Evolutionary conservation across 2,329 filamentous ascomycete species (phyloP), one percentile per base, ranked within the genome.

Genomic region (Fonsecaea monophora): DNA sequence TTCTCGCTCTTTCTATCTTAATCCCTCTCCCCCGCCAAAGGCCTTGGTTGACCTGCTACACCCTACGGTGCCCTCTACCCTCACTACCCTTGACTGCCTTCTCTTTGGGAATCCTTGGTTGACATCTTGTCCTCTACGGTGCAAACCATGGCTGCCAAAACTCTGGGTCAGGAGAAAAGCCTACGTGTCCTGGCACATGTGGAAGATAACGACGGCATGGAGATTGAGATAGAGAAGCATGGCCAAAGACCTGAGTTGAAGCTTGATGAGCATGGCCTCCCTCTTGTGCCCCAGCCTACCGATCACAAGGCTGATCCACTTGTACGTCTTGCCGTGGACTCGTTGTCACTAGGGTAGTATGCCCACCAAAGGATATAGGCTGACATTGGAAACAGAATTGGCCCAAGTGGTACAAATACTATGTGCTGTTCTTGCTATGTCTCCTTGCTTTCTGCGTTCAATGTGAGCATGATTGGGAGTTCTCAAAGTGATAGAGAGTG

Each of bases 271-370:
- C 45, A 62, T 15, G 59, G 59, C 6, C 45, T 62, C 30, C 59
- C 59, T 40, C 59, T 62, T 37, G 50, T 53, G 21, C 59, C 59
- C 9, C 59, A 62, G 34, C 59, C 59, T n/a, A 62, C 40, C 48
- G 59, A 62, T 21, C 35, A 53, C 45, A 62, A 62, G 53, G 45
- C 50, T 53, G 59, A 62, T 53, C 59, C 59, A n/a, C 59, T 62
- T 8, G 56, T 59, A 59, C 30, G 56, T 45, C 18, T 48, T 15
- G 15, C 10, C 38, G 4, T 12, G 1, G 6, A 18, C 30, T 15
- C 9, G 13, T 30, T 10, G 34, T 25, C n/a, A 2, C 15, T 9
- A 18, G 40, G 6, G 4, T 2, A 45, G 4, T 7, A 18, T n/a
- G 5, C n/a, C 1, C 18, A 48, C 13, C 38, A 32, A 59, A n/a